Percentiles rank a stretch among this genome's conserved stretches.
These are phyloP conservation scores for Paradendryphiella salina DNA, from an alignment of 2,329 filamentous ascomycete species.

Conservation along the genomic window DNA sequence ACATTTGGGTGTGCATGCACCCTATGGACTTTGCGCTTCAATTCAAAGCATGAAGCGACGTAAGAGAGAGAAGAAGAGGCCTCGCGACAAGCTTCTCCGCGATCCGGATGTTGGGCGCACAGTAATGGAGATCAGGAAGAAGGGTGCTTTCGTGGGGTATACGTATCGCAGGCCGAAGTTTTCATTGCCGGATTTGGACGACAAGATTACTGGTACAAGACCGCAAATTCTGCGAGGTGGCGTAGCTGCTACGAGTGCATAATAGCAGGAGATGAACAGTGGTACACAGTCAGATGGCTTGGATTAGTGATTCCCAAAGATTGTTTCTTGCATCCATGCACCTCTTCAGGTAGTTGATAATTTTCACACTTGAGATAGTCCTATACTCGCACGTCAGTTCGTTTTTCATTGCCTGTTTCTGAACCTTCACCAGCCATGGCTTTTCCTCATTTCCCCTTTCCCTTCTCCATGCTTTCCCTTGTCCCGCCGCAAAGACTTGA, in stretches of 20 bases:
- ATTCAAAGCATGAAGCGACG: constrained; percentile 49
- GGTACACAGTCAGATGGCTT: not conserved
- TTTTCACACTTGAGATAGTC: too few relatives aligned
- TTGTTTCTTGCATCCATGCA: not conserved
- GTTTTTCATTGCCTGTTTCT: too few relatives aligned
- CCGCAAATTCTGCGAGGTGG: constrained; percentile 1
- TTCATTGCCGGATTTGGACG: constrained; percentile 36
- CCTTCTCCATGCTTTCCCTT: not conserved
- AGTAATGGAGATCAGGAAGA: constrained; percentile 80
- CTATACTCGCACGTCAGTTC: too few relatives aligned
- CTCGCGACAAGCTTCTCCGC: constrained; percentile 81
- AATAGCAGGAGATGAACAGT: not conserved
- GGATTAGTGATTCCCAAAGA: not conserved
- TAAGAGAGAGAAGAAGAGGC: constrained; percentile 71
- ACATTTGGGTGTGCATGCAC: not conserved
- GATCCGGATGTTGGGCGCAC: constrained; percentile 67
- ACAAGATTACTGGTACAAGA: constrained; percentile 14
- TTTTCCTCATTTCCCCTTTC: not conserved
- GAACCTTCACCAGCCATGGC: not conserved
- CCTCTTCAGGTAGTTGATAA: too few relatives aligned
- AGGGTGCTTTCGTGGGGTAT: constrained; percentile 85
- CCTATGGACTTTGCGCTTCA: constrained; percentile 2
- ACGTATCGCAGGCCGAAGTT: constrained; percentile 67
- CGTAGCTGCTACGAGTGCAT: constrained; percentile 17
- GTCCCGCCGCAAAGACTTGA: not conserved